Percentiles rank a stretch among this genome's conserved stretches.
Evolutionary conservation across 2,329 filamentous ascomycete species (phyloP).

Genomic region (Nigrospora sphaerica): DNA sequence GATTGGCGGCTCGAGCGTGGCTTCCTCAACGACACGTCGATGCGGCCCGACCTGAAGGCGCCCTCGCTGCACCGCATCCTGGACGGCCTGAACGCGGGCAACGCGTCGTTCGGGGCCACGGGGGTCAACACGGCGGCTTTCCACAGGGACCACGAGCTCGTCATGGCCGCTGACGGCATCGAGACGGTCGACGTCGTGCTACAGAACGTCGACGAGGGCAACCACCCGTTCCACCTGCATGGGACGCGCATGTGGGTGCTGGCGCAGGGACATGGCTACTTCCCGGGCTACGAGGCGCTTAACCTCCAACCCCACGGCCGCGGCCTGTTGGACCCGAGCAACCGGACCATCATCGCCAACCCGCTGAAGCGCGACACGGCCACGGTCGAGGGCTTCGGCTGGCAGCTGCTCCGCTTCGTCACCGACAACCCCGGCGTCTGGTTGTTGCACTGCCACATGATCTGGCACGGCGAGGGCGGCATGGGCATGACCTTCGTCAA

Average conservation of each 20-base stretch:
- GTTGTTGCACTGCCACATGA: slow-evolving; percentile 31
- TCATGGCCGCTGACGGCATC: slow-evolving; percentile 44
- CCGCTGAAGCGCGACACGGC: slow-evolving; percentile 40
- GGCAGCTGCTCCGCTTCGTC: slow-evolving; percentile 39
- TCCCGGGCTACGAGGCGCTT: slow-evolving; percentile 32
- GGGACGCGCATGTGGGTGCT: slow-evolving; percentile 52
- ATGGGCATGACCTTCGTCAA: slow-evolving; percentile 36
- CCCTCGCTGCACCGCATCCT: slow-evolving; percentile 45
- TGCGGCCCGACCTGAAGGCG: slow-evolving; percentile 36
- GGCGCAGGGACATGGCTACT: slow-evolving; percentile 56
- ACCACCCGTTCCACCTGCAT: slow-evolving; percentile 62
- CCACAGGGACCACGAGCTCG: slow-evolving; percentile 34
- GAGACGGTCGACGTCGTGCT: slow-evolving; percentile 51
- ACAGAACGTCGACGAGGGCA: slow-evolving; percentile 55
- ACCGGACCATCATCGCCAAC: slow-evolving; percentile 25
- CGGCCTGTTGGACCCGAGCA: slow-evolving; percentile 25
- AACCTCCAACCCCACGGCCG: slow-evolving; percentile 22
- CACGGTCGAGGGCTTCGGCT: slow-evolving; percentile 39
- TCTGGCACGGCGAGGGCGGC: slow-evolving; percentile 29
- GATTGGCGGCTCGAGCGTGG: slow-evolving; percentile 50
- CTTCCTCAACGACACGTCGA: slow-evolving; percentile 50
- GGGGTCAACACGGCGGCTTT: slow-evolving; percentile 45
- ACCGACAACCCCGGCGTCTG: slow-evolving; percentile 42
- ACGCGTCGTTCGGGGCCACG: slow-evolving; percentile 40
- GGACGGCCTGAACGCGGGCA: slow-evolving; percentile 31